Conservation (phyloP, 371 early-diverging fungal genomes). For the Mucor irregularis region DNA sequence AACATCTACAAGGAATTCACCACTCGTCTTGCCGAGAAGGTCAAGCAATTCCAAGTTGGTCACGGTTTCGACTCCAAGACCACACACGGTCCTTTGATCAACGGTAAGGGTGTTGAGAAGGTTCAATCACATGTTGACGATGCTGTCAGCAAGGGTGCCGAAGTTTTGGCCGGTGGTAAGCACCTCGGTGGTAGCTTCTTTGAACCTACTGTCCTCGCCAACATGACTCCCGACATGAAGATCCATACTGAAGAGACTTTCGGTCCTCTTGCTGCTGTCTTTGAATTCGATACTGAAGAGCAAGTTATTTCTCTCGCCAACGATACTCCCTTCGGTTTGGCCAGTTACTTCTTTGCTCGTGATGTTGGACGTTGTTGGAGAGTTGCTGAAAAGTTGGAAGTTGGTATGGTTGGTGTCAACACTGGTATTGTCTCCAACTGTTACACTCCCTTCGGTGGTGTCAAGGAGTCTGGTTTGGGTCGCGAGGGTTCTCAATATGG, state of each 20-base stretch:
- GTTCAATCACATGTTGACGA: conserved; percentile 71
- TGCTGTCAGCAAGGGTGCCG: conserved; percentile 70
- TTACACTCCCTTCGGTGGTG: conserved; percentile 80
- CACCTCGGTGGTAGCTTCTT: conserved; percentile 64
- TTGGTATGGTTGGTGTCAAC: conserved; percentile 93
- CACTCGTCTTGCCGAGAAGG: conserved; percentile 47
- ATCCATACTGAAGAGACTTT: conserved; percentile 77
- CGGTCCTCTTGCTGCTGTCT: conserved; percentile 79
- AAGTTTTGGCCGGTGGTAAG: conserved; percentile 60
- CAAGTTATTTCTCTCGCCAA: conserved; percentile 79
- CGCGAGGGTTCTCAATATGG: conserved; percentile 79
- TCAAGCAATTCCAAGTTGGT: conserved; percentile 70
- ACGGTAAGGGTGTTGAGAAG: conserved; percentile 66
- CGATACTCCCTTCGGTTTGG: conserved; percentile 73
- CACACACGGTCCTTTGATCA: conserved; percentile 84
- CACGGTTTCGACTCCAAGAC: conserved; percentile 67
- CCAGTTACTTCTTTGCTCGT: conserved; percentile 82
- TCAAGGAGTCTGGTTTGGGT: conserved; percentile 84
- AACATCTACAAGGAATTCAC: conserved; percentile 74
- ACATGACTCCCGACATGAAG: conserved; percentile 60
- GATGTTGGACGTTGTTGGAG: conserved; percentile 77
- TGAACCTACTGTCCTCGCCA: conserved; percentile 70
- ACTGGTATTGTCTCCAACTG: conserved; percentile 66
- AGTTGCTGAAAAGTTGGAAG: conserved; percentile 79
- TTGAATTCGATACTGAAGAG: conserved; percentile 66